Base-by-base conservation (phyloP, 805 yeast genomes). In the Saccharomycopsis fibuligera region DNA sequence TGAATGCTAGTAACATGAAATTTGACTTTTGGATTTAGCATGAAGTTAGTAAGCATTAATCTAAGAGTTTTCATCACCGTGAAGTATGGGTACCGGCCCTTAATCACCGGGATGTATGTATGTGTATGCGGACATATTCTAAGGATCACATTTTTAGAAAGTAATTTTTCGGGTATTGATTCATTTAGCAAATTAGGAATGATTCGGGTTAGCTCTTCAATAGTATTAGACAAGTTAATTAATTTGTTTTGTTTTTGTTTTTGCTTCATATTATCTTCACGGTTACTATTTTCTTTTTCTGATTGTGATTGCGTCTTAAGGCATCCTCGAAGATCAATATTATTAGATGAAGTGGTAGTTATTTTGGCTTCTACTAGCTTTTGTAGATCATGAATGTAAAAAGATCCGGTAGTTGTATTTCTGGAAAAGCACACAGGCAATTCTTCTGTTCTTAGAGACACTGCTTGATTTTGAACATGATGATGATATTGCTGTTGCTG, bases 41-140 rank as follows among this genome's bases (percentile, higher is more conserved):
- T 69, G 42, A 83, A 68, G 29, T 77, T 77, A 2, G 79, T 75
- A 31, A 80, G 51, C 2, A 79, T 59, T 31, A 80, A 54, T 57
- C 78, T 80, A 2, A 81, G 58, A 1, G 86, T 72, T 55, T 79
- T 80, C 50, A 76, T 60, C 0, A 83, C 71, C 2, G 83, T 72
- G 43, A 72, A 68, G 60, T 81, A 83, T 12, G 81, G 68, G 16
- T 71, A 66, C 17, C 65, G 70, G 1, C 89, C 87, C 44, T 72
- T 71, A 24, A 83, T 62, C 10, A 65, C 63, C 2, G 89, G 89
- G 12, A 81, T 55, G 50, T 72, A 73, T 0, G 79, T 72, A 42
- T 70, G 72, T 40, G 75, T 73, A 1, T 72, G 65, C 0, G 89
- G 89, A 33, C 80, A 69, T 1, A 84, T 64, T 14, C 86, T 62